Percentiles rank a stretch among this genome's conserved stretches.
Conservation (phyloP, 2,329 filamentous ascomycete species). For the Nannizziopsis arthrosporioides region DNA sequence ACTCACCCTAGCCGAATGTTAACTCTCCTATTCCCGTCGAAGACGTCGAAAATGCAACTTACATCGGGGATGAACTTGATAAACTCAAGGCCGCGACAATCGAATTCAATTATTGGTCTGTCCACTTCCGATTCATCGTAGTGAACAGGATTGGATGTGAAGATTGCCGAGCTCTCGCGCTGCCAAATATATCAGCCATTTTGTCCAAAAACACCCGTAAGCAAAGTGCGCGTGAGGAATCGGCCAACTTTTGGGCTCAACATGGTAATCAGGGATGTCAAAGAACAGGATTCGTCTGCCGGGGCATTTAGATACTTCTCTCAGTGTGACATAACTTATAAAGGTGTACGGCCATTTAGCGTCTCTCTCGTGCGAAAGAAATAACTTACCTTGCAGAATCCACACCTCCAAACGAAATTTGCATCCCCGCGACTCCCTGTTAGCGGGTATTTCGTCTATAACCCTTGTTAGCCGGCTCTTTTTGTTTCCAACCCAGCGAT, state of each 20-base stretch:
- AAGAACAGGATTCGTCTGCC: no score
- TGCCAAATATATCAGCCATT: constrained; percentile 13
- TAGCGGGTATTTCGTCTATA: constrained; percentile 75
- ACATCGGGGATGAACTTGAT: constrained; percentile 83
- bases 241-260: background rate
- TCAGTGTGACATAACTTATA: no score
- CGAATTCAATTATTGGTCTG: constrained; percentile 76
- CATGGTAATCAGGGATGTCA: no score
- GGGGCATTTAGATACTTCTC: no score
- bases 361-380: background rate
- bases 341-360: no score
- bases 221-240: background rate
- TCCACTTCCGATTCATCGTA: constrained; percentile 51
- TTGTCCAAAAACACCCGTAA: background rate
- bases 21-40: background rate
- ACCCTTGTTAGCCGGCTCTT: constrained; percentile 1
- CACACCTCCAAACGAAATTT: constrained; percentile 99
- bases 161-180: constrained; percentile 56
- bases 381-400: constrained; percentile 74
- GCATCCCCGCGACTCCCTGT: constrained; percentile 89
- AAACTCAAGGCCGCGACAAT: constrained; percentile 90
- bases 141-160: constrained; percentile 59
- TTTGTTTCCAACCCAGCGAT: background rate
- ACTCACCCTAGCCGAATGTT: constrained; percentile 56
- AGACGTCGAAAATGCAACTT: constrained; percentile 21